Percentiles rank a stretch among this genome's conserved stretches.
These are phyloP conservation scores for Myriosclerotinia duriaeana DNA, from an alignment of 2,329 filamentous ascomycete species.

Conservation along the genomic window DNA sequence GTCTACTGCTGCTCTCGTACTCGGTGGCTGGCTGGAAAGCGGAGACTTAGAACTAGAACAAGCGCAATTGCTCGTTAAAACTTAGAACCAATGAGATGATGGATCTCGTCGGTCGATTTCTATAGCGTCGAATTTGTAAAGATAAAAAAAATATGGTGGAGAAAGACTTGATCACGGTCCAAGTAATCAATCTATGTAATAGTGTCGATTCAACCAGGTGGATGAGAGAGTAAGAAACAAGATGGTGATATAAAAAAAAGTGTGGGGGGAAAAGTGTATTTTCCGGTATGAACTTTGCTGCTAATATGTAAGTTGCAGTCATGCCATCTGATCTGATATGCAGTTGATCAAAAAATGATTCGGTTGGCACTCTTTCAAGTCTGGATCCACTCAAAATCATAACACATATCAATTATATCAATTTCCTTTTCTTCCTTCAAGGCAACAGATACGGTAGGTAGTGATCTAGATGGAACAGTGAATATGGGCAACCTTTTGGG, in stretches of 20 bases:
- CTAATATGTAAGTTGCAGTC: slow-evolving; percentile 13
- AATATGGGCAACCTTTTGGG: slow-evolving; percentile 20
- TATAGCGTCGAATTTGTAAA: background rate
- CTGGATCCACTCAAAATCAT: slow-evolving; percentile 16
- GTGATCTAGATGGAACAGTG: slow-evolving; percentile 1
- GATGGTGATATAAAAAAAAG: slow-evolving; percentile 15
- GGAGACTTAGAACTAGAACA: slow-evolving; percentile 14
- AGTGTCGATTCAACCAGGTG: slow-evolving; percentile 4
- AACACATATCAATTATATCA: slow-evolving; percentile 17
- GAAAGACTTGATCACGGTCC: slow-evolving; percentile 15
- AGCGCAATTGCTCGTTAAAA: slow-evolving; percentile 8
- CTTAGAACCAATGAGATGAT: slow-evolving; percentile 12
- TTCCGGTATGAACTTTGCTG: slow-evolving; percentile 20
- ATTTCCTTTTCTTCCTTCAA: slow-evolving; percentile 18
- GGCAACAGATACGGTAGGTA: slow-evolving; percentile 10
- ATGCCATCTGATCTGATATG: slow-evolving; percentile 17
- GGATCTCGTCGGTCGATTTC: background rate
- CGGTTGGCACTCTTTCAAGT: slow-evolving; percentile 4
- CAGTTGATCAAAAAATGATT: slow-evolving; percentile 5
- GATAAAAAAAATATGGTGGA: background rate
- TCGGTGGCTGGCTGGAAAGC: slow-evolving; percentile 20
- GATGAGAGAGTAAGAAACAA: background rate
- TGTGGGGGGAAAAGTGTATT: slow-evolving; percentile 21
- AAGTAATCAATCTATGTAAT: slow-evolving; percentile 19
- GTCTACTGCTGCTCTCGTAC: slow-evolving; percentile 10